Base-by-base conservation (phyloP, 768 basidiomycete genomes). In the Sarcodon sp. region DNA sequence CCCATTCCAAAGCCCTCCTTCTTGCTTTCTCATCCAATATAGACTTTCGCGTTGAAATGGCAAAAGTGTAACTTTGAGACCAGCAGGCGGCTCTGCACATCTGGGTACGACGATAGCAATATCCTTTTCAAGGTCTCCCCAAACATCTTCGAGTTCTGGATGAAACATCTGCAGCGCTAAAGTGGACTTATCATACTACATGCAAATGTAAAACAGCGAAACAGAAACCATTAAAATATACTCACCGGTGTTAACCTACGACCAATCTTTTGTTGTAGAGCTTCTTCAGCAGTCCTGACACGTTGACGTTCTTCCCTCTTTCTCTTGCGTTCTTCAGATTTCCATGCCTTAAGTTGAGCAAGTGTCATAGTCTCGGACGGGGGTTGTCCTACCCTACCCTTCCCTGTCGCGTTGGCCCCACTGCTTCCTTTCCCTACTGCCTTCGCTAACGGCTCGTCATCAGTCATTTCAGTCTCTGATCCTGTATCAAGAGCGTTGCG, bases 1-100 rank as follows among this genome's bases (percentile, higher is more conserved):
- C 35, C 94, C 96, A 44, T 72, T 69, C 88, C 93, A 98, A 2
- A 79, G 65, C 6, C 86, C 75, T 47, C 80, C 68, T 62, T 99
- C 96, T 67, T 98, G 96, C 58, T 88, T 74, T 55, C 79, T 76
- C 90, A 99, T 94, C 96, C 96, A 99, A 57, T 71, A 83, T 53
- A 99, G 69, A 65, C 88, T 90, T 66, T 99, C 96, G 46, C 77
- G 79, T 62, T 99, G 96, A 75, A 98, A 99, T 1, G 93, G 94
- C 34, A 99, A 69, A 3, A 99, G 74, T 0, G 75, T 79, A 45
- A 88, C 74, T 61, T 90, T 94, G 51, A 98, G 68, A n/a, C 80
- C 80, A 2, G 66, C 68, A 2, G 96, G 93, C 49, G 93, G 92
- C 31, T 76, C 75, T 43, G 83, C 86, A 56, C 78, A 76, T 45